Base-by-base conservation (phyloP, 2,329 filamentous ascomycete species). In the Aspergillus neoniger region DNA sequence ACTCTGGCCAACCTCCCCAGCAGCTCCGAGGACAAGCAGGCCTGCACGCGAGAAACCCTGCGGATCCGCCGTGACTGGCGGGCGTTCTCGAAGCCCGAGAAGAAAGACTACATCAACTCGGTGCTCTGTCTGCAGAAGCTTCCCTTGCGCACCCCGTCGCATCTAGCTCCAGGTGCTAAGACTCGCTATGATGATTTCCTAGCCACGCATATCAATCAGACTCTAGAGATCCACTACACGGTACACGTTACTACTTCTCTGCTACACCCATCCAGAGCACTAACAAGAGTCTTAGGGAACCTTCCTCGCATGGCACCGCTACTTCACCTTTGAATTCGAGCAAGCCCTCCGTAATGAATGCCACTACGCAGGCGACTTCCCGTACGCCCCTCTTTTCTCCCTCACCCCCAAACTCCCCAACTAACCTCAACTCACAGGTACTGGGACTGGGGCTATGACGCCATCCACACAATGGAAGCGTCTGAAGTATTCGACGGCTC, bases 401-500 rank as follows among this genome's bases (percentile, higher is more conserved):
- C 17, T 36, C 9, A 47, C 25, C 15, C 28, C 41, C 19, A 8
- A 61, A 70, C 36, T 8, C 39, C 2, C 39, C 12, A n/a, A 30
- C 44, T 49, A 49, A 49, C 23, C 7, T 23, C 15, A 5, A 79
- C 80, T n/a, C 9, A 3, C 23, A 49, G 44, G 7, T 84, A 83
- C 67, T 81, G 80, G 78, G 76, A 82, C 68, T 83, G 80, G 80
- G 67, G 73, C 4, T 71, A 75, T 21, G 78, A 75, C 49, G 73
- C 75, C 32, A 60, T 64, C 9, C 68, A 71, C n/a, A 69, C 32
- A 36, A 36, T 79, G 49, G 65, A 73, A 43, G 76, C 69, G 63
- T 82, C 80, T 1, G 72, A 80, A 10, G 70, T 84, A 56, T 83
- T 83, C 61, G 80, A 84, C 62, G 82, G 83, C n/a, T 80, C 76